phyloP scores from a whole-genome alignment of 2,329 filamentous ascomycete species.

The Drechslerella coelobrocha region DNA sequence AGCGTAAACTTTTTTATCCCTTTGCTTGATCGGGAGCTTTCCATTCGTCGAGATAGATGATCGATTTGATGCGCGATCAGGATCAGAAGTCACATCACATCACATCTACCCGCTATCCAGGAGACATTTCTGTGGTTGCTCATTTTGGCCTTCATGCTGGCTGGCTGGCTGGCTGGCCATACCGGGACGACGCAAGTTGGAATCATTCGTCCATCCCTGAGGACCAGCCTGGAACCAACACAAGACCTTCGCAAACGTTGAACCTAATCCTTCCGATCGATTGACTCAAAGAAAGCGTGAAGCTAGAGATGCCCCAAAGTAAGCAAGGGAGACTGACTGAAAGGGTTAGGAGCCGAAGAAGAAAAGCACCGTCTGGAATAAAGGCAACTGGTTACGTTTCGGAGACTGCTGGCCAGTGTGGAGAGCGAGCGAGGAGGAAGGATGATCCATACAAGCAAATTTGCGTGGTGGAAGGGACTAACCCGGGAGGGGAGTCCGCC shows the following conservation, averaged over 20 bases:
- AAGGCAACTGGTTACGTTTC: constrained; percentile 26
- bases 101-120: constrained; percentile 17
- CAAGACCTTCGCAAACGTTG: background rate
- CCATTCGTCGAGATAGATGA: constrained; percentile 32
- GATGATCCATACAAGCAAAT: constrained; percentile 49
- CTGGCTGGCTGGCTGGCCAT: constrained; percentile 28
- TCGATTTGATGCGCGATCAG: background rate
- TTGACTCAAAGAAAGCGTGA: constrained; percentile 2
- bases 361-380: constrained; percentile 14
- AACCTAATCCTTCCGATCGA: constrained; percentile 25
- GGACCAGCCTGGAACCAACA: constrained; percentile 24
- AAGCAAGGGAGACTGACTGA: too few species aligned
- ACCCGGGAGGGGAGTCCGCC: constrained; percentile 14
- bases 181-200: too few species aligned
- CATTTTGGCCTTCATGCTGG: too few species aligned
- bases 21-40: constrained; percentile 30
- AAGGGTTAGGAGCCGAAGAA: background rate
- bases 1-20: constrained; percentile 19
- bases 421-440: constrained; percentile 30
- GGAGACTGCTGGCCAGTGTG: constrained; percentile 20
- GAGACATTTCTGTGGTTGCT: constrained; percentile 39
- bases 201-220: constrained; percentile 33
- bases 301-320: too few species aligned
- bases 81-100: background rate
- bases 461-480: constrained; percentile 39